Evolutionary conservation across 805 yeast genomes (phyloP).

Genomic region (Yamadazyma takamatsuzukensis): DNA sequence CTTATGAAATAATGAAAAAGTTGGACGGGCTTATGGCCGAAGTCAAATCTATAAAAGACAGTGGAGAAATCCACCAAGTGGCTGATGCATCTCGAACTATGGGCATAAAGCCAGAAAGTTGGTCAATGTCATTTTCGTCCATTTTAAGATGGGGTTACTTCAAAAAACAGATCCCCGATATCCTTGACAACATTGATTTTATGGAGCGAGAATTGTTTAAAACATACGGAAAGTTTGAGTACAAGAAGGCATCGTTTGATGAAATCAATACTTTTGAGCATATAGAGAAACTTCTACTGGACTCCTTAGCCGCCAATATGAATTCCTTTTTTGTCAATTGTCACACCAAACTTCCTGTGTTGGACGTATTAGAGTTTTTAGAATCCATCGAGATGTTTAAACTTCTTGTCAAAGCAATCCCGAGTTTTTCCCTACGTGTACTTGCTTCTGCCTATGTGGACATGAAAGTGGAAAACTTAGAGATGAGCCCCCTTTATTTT

Average conservation of each 20-base stretch:
- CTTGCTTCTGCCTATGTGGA: slow-evolving; percentile 8
- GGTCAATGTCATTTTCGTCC: slow-evolving; percentile 34
- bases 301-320: slow-evolving; percentile 11
- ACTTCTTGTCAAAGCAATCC: slow-evolving; percentile 16
- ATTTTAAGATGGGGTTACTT: slow-evolving; percentile 28
- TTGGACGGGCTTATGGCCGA: slow-evolving; percentile 27
- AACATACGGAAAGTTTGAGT: slow-evolving; percentile 2
- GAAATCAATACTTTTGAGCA: slow-evolving; percentile 9
- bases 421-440: slow-evolving; percentile 16
- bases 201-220: slow-evolving; percentile 5
- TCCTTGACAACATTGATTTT: slow-evolving; percentile 3
- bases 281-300: slow-evolving; percentile 18
- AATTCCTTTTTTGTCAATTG: slow-evolving; percentile 29
- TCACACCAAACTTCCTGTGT: slow-evolving; percentile 30
- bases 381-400: slow-evolving; percentile 27
- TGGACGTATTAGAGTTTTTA: slow-evolving; percentile 25
- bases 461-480: slow-evolving; percentile 1
- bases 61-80: too few relatives aligned
- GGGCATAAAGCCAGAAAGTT: slow-evolving; percentile 8
- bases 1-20: slow-evolving; percentile 23
- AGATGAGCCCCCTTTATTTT: slow-evolving; percentile 6
- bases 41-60: slow-evolving; percentile 17
- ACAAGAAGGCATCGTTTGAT: slow-evolving; percentile 11
- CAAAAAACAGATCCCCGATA: slow-evolving; percentile 8
- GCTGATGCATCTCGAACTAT: slow-evolving; percentile 1